Percentiles rank a stretch among this genome's conserved stretches.
Evolutionary conservation across 345 rosid species (phyloP).

Genomic region (Brassica rapa): DNA sequence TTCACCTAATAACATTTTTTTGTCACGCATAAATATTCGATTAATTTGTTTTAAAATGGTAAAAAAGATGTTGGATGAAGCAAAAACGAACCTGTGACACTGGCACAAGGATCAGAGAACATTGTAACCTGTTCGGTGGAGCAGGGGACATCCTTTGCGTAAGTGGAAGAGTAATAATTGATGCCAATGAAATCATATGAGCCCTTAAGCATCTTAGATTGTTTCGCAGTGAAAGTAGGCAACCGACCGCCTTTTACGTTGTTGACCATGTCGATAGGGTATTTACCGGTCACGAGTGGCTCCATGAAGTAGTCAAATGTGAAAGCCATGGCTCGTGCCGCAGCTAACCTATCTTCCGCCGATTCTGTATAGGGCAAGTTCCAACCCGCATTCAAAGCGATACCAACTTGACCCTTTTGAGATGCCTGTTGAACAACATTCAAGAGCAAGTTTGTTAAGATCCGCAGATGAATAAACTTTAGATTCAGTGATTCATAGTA

Average conservation of each 20-base stretch:
- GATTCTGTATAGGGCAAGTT: slow-evolving; percentile 46
- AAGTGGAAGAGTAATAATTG: slow-evolving; percentile 55
- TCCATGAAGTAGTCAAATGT: slow-evolving; percentile 53
- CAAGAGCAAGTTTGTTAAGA: background rate
- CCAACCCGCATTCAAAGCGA: slow-evolving; percentile 42
- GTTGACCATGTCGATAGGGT: slow-evolving; percentile 46
- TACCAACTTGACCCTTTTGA: slow-evolving; percentile 52
- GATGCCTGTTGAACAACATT: slow-evolving; percentile 28
- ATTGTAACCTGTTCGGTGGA: slow-evolving; percentile 30
- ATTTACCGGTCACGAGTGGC: slow-evolving; percentile 54
- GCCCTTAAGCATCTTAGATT: slow-evolving; percentile 56
- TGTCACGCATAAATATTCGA: background rate
- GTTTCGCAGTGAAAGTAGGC: slow-evolving; percentile 51
- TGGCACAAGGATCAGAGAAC: slow-evolving; percentile 46
- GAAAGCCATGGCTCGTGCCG: slow-evolving; percentile 50
- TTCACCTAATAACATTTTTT: slow-evolving; percentile 25
- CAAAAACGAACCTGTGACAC: slow-evolving; percentile 37
- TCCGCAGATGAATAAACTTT: background rate
- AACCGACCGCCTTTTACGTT: slow-evolving; percentile 49
- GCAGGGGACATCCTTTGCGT: slow-evolving; percentile 40
- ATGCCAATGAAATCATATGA: slow-evolving; percentile 60
- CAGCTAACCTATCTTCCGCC: slow-evolving; percentile 36
- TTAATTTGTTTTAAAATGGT: background rate
- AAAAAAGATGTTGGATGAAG: background rate
- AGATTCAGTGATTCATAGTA: background rate